A percentile compares a stretch with the other conserved stretches of the same genome.
These are phyloP conservation scores for Wickerhamomyces sp. DNA, from an alignment of 1,139 yeast genomes.

Conservation along the genomic window DNA sequence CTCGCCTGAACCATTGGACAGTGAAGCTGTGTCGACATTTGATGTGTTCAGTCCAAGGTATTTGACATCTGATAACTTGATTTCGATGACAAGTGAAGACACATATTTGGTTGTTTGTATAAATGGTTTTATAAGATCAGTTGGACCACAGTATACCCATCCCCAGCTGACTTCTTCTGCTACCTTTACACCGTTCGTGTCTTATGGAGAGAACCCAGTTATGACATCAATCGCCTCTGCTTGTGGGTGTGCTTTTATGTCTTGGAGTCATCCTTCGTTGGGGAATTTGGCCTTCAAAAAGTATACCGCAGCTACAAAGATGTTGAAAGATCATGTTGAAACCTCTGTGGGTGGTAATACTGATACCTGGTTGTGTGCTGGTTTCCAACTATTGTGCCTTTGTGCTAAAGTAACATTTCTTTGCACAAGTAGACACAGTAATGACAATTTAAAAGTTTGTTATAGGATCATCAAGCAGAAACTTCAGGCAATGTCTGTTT, in stretches of 20 bases:
- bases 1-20: neutral
- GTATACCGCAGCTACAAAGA: slow-evolving; percentile 4
- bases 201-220: slow-evolving; percentile 22
- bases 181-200: slow-evolving; percentile 29
- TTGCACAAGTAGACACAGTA: slow-evolving; percentile 27
- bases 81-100: slow-evolving; percentile 16
- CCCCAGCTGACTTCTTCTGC: slow-evolving; percentile 36
- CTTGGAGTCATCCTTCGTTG: slow-evolving; percentile 24
- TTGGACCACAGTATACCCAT: slow-evolving; percentile 40
- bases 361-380: slow-evolving; percentile 31
- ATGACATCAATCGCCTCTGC: slow-evolving; percentile 33
- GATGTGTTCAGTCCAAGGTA: neutral
- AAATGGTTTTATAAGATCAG: slow-evolving; percentile 32
- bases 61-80: neutral
- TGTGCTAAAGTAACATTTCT: slow-evolving; percentile 30
- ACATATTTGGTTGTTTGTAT: slow-evolving; percentile 30
- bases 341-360: neutral
- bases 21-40: neutral
- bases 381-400: slow-evolving; percentile 32
- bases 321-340: neutral
- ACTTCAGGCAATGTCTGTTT: neutral
- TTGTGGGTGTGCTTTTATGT: slow-evolving; percentile 34
- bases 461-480: neutral
- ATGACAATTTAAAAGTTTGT: slow-evolving; percentile 23
- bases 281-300: slow-evolving; percentile 6